Evolutionary conservation across 2,329 filamentous ascomycete genomes (phyloP).

Genomic region (Pseudocercospora eumusae): DNA sequence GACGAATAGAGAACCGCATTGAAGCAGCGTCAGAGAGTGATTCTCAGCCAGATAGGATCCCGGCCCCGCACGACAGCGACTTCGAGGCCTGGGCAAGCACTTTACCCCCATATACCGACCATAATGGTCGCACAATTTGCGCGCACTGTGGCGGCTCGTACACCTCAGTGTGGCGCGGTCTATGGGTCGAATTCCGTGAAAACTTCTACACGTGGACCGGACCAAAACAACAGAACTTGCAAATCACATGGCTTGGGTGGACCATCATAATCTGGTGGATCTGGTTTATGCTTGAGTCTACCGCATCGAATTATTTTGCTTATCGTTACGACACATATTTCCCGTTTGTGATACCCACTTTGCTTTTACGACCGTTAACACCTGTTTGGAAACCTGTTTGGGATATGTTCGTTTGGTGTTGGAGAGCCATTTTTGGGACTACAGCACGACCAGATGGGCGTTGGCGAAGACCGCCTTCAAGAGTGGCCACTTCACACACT

Average conservation of each 20-base stretch:
- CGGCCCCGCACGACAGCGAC: not conserved
- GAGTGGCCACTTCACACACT: not conserved
- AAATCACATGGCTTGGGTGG: constrained; percentile 46
- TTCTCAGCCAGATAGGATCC: not conserved
- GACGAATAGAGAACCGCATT: constrained; percentile 45
- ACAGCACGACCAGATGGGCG: not conserved
- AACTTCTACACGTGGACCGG: constrained; percentile 35
- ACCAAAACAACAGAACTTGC: constrained; percentile 29
- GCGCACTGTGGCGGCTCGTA: constrained; percentile 33
- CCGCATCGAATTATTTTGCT: constrained; percentile 51
- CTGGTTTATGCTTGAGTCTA: constrained; percentile 49
- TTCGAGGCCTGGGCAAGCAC: constrained; percentile 10
- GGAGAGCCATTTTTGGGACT: constrained; percentile 3
- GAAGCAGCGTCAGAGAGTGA: constrained; percentile 32
- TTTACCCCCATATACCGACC: constrained; percentile 21
- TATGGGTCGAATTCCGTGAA: constrained; percentile 36
- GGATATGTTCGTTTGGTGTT: constrained; percentile 14
- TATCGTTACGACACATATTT: constrained; percentile 51
- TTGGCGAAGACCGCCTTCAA: not conserved
- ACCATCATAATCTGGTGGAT: constrained; percentile 44
- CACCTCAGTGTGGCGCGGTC: constrained; percentile 32
- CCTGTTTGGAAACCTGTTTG: constrained; percentile 41
- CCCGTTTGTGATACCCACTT: constrained; percentile 58
- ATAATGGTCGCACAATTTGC: constrained; percentile 26
- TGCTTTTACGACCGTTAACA: constrained; percentile 49